Conservation (phyloP, 345 rosid genomes). For the Brassica cretica region DNA sequence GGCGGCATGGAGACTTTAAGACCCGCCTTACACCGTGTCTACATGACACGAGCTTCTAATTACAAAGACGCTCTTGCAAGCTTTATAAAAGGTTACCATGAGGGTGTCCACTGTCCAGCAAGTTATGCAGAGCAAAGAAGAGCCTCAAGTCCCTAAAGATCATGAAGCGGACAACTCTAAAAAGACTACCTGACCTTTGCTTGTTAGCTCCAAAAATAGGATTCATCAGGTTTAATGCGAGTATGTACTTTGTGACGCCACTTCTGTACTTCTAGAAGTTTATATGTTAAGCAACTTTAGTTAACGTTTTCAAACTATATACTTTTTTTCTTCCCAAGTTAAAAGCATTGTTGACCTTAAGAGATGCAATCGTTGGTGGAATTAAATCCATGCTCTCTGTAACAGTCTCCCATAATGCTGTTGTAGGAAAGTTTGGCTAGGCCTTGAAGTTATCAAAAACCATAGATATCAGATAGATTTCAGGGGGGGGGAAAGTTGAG, state of each 20-base stretch:
- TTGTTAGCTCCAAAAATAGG: constrained; percentile 21
- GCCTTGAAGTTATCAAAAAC: constrained; percentile 21
- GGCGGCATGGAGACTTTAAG: constrained; percentile 90
- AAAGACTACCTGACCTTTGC: constrained; percentile 17
- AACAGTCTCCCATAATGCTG: constrained; percentile 27
- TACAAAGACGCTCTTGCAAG: constrained; percentile 78
- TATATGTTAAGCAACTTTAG: constrained; percentile 10
- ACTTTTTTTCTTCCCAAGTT: not conserved
- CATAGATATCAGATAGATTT: constrained; percentile 36
- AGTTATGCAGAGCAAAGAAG: constrained; percentile 58
- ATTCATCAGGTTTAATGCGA: constrained; percentile 13
- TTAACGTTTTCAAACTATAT: not conserved
- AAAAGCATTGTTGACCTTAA: constrained; percentile 17
- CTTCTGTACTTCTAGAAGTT: not conserved
- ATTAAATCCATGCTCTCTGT: constrained; percentile 22
- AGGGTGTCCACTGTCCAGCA: constrained; percentile 75
- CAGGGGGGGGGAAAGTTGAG: constrained; percentile 26
- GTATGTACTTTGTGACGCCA: constrained; percentile 3
- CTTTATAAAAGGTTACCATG: constrained; percentile 75
- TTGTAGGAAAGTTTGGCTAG: constrained; percentile 14
- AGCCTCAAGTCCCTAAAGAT: constrained; percentile 32
- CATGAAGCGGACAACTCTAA: constrained; percentile 27
- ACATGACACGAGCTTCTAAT: constrained; percentile 87
- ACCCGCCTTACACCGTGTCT: constrained; percentile 85
- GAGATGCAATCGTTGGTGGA: constrained; percentile 24